A percentile compares a stretch with the other conserved stretches of the same genome.
Evolutionary conservation across 2,329 filamentous ascomycete species (phyloP).

Genomic region (Pseudogymnoascus sp.): DNA sequence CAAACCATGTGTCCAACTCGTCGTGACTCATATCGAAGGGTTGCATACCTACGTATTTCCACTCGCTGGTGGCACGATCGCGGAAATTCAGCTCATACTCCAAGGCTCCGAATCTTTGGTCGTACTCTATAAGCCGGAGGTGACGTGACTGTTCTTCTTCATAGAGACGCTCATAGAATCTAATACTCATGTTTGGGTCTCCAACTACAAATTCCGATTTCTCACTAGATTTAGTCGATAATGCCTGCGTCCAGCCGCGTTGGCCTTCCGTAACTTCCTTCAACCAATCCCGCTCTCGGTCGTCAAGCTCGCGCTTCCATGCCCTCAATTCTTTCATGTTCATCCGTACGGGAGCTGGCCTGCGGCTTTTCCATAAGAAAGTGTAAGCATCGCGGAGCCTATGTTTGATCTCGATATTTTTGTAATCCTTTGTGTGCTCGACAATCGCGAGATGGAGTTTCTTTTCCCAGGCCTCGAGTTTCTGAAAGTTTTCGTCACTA

Average conservation of each 20-base stretch:
- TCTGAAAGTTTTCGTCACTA: neutral
- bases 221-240: neutral
- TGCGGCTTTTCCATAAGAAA: neutral
- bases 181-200: neutral
- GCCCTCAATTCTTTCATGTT: neutral
- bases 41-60: neutral
- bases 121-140: neutral
- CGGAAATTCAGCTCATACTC: neutral
- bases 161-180: neutral
- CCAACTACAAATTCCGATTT: neutral
- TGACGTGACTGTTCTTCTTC: neutral
- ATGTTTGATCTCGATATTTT: neutral
- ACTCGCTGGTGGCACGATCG: neutral
- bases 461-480: neutral
- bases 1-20: neutral
- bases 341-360: neutral
- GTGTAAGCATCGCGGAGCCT: neutral
- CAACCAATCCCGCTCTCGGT: neutral
- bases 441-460: neutral
- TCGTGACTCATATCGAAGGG: neutral
- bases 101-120: neutral
- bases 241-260: neutral
- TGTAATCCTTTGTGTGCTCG: neutral
- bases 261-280: neutral
- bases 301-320: neutral